Percentiles rank a stretch among this genome's conserved stretches.
These are phyloP conservation scores for Neostapfia colusana DNA, from an alignment of 176 grass and related monocot genomes.

Conservation along the genomic window DNA sequence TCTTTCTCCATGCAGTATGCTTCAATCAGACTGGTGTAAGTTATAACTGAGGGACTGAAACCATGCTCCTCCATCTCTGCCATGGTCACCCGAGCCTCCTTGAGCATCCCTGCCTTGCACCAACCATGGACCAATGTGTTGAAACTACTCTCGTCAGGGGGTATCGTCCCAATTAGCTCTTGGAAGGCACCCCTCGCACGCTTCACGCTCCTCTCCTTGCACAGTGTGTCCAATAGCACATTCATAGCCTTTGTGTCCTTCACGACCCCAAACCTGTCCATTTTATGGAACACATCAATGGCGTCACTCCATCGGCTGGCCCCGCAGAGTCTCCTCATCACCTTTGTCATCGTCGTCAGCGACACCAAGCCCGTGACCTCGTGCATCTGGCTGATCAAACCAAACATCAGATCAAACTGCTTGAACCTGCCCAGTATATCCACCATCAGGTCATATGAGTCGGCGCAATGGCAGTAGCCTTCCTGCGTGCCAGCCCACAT, in stretches of 20 bases:
- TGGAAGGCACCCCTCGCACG: conserved; percentile 63
- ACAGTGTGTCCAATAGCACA: conserved; percentile 65
- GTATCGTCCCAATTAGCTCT: conserved; percentile 48
- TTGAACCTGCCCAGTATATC: conserved; percentile 79
- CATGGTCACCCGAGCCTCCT: conserved; percentile 53
- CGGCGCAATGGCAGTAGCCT: conserved; percentile 46
- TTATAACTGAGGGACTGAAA: conserved; percentile 70
- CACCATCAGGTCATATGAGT: conserved; percentile 63
- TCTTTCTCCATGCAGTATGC: conserved; percentile 74
- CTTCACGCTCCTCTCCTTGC: conserved; percentile 86
- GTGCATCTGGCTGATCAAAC: conserved; percentile 66
- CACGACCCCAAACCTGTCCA: conserved; percentile 60
- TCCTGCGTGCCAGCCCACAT: conserved; percentile 62
- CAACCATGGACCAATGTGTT: conserved; percentile 77
- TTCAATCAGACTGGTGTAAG: conserved; percentile 82
- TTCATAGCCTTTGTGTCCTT: conserved; percentile 81
- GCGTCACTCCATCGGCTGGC: conserved; percentile 64
- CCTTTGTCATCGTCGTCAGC: conserved; percentile 64
- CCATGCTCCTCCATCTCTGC: conserved; percentile 66
- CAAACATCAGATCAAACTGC: conserved; percentile 73
- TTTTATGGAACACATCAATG: conserved; percentile 52
- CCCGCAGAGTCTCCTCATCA: conserved; percentile 78
- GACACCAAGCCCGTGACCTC: conserved; percentile 56
- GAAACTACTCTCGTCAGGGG: conserved; percentile 63
- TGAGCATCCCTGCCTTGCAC: conserved; percentile 76